These are phyloP conservation scores for Cucurbita moschata DNA, from an alignment of 306 rosid species.

Conservation along the genomic window DNA sequence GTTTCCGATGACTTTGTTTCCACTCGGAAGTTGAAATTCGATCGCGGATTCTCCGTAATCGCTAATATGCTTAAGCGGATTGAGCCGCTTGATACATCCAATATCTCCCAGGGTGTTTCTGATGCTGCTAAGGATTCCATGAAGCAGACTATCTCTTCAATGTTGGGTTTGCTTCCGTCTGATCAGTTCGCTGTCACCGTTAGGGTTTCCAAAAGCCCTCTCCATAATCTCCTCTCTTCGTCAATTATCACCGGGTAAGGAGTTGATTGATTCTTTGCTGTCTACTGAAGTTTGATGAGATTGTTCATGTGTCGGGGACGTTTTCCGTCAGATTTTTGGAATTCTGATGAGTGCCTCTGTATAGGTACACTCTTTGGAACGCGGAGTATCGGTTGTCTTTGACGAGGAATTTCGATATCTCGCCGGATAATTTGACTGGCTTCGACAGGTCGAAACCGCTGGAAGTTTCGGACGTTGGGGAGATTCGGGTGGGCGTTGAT, in stretches of 20 bases:
- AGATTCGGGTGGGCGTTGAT: conserved; percentile 24
- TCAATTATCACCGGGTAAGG: conserved; percentile 84
- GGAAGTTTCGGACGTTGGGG: conserved; percentile 19
- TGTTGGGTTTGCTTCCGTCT: conserved; percentile 86
- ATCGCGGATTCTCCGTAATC: conserved; percentile 73
- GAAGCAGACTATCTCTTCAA: conserved; percentile 92
- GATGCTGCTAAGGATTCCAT: conserved; percentile 70
- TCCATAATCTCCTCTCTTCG: conserved; percentile 64
- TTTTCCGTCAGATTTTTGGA: background rate
- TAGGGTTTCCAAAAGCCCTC: conserved; percentile 41
- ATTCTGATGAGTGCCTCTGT: background rate
- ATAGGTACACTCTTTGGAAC: conserved; percentile 89
- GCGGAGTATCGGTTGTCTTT: conserved; percentile 83
- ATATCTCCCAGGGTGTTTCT: conserved; percentile 72
- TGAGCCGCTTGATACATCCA: conserved; percentile 72
- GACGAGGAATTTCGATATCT: conserved; percentile 65
- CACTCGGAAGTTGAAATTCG: conserved; percentile 47
- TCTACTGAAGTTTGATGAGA: background rate
- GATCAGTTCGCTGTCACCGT: conserved; percentile 75
- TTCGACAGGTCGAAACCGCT: conserved; percentile 8
- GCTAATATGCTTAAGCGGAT: conserved; percentile 74
- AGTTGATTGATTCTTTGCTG: background rate
- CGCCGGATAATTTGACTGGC: conserved; percentile 14
- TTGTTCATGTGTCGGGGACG: background rate
- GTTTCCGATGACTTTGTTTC: conserved; percentile 77